phyloP scores from a whole-genome alignment of 108 stramenopile genomes.

The Discostella stelligeroides region DNA sequence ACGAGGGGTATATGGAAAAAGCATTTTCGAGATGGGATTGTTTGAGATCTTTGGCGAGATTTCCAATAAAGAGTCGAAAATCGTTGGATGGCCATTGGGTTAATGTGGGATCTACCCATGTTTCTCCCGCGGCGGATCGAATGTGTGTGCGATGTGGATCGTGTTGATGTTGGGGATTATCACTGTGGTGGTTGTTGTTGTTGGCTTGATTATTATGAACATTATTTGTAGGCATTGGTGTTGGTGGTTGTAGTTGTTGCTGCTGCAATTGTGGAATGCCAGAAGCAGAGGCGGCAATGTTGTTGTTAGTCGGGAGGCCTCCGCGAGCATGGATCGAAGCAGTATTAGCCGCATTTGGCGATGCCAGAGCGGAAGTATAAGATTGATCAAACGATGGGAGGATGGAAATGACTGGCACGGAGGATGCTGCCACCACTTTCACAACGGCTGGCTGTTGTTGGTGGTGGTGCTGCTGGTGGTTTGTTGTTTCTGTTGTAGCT shows the following conservation, averaged over 20 bases:
- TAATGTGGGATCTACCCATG: slow-evolving; percentile 92
- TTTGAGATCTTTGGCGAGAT: slow-evolving; percentile 86
- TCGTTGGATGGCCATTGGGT: slow-evolving; percentile 97
- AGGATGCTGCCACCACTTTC: slow-evolving; percentile 44
- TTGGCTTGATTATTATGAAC: too few relatives aligned
- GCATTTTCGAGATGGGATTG: slow-evolving; percentile 72
- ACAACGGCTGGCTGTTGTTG: background rate
- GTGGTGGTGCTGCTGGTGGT: background rate
- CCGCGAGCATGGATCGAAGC: too few relatives aligned
- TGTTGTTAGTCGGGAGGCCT: background rate
- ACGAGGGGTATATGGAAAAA: slow-evolving; percentile 84
- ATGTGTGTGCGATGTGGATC: too few relatives aligned
- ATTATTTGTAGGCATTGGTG: background rate
- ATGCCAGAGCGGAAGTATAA: too few relatives aligned
- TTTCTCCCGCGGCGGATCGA: slow-evolving; percentile 85
- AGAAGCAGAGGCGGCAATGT: slow-evolving; percentile 11
- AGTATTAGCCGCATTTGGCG: too few relatives aligned
- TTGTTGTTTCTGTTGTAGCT: slow-evolving; percentile 2
- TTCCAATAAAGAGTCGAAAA: slow-evolving; percentile 95
- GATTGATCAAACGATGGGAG: too few relatives aligned
- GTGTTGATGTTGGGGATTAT: too few relatives aligned
- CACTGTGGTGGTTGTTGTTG: slow-evolving; percentile 8
- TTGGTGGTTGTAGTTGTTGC: slow-evolving; percentile 17
- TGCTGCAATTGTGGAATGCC: background rate
- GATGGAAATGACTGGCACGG: slow-evolving; percentile 49